Conservation (phyloP, 1,284 basidiomycete species). For the Rhodotorula glutinis region DNA sequence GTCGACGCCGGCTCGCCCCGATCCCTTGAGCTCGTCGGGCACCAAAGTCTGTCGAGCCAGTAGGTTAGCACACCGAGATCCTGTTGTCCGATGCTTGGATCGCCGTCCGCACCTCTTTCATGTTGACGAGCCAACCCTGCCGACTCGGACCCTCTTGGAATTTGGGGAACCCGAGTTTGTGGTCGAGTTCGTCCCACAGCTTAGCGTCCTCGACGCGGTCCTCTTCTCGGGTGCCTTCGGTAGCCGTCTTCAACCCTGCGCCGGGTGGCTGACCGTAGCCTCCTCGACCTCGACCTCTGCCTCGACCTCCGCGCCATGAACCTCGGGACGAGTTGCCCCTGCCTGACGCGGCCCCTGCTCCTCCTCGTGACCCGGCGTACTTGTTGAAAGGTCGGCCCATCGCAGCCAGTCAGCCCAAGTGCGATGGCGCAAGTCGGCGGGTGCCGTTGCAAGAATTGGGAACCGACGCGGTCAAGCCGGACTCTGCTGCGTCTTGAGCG, state of each 20-base stretch:
- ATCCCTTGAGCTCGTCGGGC: conserved; percentile 74
- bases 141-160: conserved; percentile 57
- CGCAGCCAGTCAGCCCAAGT: neutral
- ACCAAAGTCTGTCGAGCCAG: conserved; percentile 63
- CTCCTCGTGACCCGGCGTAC: conserved; percentile 8
- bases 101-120: conserved; percentile 76
- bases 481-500: no score
- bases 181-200: conserved; percentile 79
- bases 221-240: conserved; percentile 24
- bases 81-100: neutral
- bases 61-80: neutral
- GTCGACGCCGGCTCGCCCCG: conserved; percentile 85
- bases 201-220: conserved; percentile 18
- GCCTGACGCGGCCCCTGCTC: neutral
- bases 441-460: no score
- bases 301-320: conserved; percentile 3
- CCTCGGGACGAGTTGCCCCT: neutral
- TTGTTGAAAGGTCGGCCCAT: conserved; percentile 31
- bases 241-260: conserved; percentile 21
- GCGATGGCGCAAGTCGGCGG: no score
- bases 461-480: no score
- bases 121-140: conserved; percentile 93
- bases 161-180: conserved; percentile 81
- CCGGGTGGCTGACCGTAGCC: conserved; percentile 28
- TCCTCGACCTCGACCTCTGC: conserved; percentile 17